phyloP scores from a whole-genome alignment of 257 asterid genomes.

The Solanum rostratum region DNA sequence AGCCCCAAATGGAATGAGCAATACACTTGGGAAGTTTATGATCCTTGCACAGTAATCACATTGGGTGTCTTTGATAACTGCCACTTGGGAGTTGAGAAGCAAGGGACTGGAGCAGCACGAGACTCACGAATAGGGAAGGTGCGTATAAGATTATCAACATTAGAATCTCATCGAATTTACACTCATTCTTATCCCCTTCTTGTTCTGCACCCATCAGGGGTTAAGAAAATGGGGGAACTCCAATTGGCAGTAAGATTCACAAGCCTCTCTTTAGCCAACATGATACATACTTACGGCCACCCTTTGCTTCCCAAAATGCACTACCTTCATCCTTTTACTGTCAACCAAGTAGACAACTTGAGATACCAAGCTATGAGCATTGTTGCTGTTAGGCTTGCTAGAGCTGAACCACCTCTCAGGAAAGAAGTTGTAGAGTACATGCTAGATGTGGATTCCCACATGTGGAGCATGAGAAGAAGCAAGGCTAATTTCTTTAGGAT shows the following conservation, averaged over 20 bases:
- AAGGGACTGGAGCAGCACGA: conserved; percentile 11
- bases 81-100: conserved; percentile 30
- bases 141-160: conserved; percentile 47
- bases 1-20: conserved; percentile 71
- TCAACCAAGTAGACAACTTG: conserved; percentile 49
- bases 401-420: conserved; percentile 73
- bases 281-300: conserved; percentile 36
- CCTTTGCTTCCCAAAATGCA: conserved; percentile 78
- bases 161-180: conserved; percentile 48
- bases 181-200: conserved; percentile 59
- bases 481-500: conserved; percentile 64
- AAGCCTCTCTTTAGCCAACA: conserved; percentile 42
- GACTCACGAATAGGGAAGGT: conserved; percentile 67
- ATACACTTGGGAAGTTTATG: conserved; percentile 76
- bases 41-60: conserved; percentile 70
- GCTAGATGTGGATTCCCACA: conserved; percentile 66
- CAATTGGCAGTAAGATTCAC: conserved; percentile 59
- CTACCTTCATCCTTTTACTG: conserved; percentile 54
- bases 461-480: conserved; percentile 86
- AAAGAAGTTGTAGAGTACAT: conserved; percentile 68
- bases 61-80: conserved; percentile 65
- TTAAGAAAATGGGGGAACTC: conserved; percentile 73
- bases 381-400: conserved; percentile 46
- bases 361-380: conserved; percentile 68
- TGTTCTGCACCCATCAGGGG: conserved; percentile 55